Conservation (phyloP, 2,329 filamentous ascomycete species). For the Lecanoromycetidae sp. region DNA sequence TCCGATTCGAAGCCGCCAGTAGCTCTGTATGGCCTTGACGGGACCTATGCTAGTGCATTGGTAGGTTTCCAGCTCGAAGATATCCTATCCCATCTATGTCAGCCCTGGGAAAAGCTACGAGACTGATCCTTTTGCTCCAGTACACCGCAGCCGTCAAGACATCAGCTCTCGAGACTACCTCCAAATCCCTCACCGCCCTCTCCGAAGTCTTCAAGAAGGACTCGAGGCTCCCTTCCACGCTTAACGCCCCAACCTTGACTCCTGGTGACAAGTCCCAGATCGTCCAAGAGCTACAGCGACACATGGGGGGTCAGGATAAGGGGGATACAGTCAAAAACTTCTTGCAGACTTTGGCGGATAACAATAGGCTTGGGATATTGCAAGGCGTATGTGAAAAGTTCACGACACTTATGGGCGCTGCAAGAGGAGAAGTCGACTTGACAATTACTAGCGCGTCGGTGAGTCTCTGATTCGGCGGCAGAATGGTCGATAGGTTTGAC, state of each 20-base stretch:
- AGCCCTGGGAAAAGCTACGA: not conserved
- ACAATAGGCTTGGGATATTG: constrained; percentile 84
- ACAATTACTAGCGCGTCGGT: constrained; percentile 82
- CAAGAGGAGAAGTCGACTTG: constrained; percentile 87
- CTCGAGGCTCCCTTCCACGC: constrained; percentile 62
- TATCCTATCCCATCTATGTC: not conserved
- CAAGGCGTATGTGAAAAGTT: constrained; percentile 82
- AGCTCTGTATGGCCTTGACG: constrained; percentile 87
- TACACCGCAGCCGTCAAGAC: constrained; percentile 93
- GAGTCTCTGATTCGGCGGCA: constrained; percentile 29
- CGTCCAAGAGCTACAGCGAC: constrained; percentile 77
- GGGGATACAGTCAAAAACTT: constrained; percentile 81
- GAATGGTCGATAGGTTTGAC: not conserved
- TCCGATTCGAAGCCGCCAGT: constrained; percentile 70
- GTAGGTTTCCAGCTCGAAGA: constrained; percentile 49
- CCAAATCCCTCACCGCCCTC: constrained; percentile 65
- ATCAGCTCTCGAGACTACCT: constrained; percentile 69
- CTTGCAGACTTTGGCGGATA: constrained; percentile 77
- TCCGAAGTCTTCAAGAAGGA: constrained; percentile 66
- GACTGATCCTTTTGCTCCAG: constrained; percentile 36
- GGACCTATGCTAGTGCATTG: constrained; percentile 96
- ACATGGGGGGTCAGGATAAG: constrained; percentile 56
- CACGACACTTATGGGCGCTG: constrained; percentile 69
- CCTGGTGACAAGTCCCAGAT: constrained; percentile 73
- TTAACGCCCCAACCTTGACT: constrained; percentile 68